Evolutionary conservation across 768 basidiomycete genomes (phyloP).

Genomic region (Clavulina sp.): DNA sequence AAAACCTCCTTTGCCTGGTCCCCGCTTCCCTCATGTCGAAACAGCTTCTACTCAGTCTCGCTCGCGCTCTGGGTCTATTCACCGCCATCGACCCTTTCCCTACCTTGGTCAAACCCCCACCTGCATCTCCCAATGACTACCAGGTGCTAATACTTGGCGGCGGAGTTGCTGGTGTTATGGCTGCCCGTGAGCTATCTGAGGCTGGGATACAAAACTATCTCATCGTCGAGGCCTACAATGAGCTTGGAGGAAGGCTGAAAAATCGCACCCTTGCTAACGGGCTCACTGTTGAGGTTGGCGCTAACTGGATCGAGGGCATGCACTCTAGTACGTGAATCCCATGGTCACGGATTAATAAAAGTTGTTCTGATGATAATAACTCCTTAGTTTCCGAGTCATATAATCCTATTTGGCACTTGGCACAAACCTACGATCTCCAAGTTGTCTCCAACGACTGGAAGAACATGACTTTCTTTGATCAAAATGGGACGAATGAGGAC

Average conservation of each 20-base stretch:
- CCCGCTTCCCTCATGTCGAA: no score
- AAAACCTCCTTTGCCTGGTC: no score
- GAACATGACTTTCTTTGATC: constrained; percentile 5
- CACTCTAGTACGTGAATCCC: constrained; percentile 19
- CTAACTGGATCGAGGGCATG: constrained; percentile 27
- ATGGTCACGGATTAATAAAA: background rate
- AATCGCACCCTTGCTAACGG: constrained; percentile 27
- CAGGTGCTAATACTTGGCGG: constrained; percentile 44
- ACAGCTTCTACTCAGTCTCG: no score
- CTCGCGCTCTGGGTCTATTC: no score
- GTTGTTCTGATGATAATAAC: background rate
- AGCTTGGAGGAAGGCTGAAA: constrained; percentile 46
- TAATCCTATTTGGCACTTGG: constrained; percentile 45
- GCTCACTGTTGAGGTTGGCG: constrained; percentile 34
- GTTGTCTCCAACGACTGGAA: constrained; percentile 6
- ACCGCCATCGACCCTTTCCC: no score
- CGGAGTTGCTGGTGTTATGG: constrained; percentile 46
- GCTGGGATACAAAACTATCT: constrained; percentile 39
- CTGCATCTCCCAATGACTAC: no score
- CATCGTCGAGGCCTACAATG: constrained; percentile 39
- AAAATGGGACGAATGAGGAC: background rate
- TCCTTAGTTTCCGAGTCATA: constrained; percentile 24
- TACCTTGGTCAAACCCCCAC: no score
- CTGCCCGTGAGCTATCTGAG: constrained; percentile 35
- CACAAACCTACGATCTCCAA: constrained; percentile 12